Conservation (phyloP, 495 filamentous ascomycete genomes). For the Neurospora africana region DNA sequence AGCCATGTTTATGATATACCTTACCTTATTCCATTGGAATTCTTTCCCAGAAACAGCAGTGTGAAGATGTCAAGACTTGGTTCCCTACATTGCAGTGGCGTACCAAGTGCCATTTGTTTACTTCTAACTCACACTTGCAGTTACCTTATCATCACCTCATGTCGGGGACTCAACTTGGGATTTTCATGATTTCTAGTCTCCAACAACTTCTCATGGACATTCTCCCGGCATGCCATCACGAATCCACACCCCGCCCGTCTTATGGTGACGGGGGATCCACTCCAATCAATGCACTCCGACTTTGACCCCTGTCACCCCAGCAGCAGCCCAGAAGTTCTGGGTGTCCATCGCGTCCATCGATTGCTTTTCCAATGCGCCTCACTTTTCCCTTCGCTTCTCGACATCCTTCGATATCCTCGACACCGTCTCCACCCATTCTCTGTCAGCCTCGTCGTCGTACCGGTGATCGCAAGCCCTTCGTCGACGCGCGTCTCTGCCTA, state of each 20-base stretch:
- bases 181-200: too few relatives aligned
- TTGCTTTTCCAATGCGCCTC: conserved; percentile 4
- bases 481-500: not conserved
- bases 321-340: not conserved
- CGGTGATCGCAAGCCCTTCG: not conserved
- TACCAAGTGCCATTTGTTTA: too few relatives aligned
- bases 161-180: too few relatives aligned
- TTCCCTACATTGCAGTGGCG: too few relatives aligned
- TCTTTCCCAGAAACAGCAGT: too few relatives aligned
- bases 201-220: not conserved
- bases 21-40: too few relatives aligned
- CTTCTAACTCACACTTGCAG: too few relatives aligned
- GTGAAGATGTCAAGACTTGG: too few relatives aligned
- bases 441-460: not conserved
- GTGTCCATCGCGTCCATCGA: not conserved
- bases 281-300: not conserved
- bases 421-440: not conserved
- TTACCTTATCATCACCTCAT: too few relatives aligned
- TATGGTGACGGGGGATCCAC: not conserved
- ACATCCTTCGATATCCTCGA: not conserved
- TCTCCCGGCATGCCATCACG: not conserved
- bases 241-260: not conserved
- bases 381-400: conserved; percentile 5
- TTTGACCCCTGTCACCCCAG: not conserved
- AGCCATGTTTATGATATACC: too few relatives aligned